phyloP scores from a whole-genome alignment of 2,329 filamentous ascomycete species.

The Exophiala phaeomuriformis region DNA sequence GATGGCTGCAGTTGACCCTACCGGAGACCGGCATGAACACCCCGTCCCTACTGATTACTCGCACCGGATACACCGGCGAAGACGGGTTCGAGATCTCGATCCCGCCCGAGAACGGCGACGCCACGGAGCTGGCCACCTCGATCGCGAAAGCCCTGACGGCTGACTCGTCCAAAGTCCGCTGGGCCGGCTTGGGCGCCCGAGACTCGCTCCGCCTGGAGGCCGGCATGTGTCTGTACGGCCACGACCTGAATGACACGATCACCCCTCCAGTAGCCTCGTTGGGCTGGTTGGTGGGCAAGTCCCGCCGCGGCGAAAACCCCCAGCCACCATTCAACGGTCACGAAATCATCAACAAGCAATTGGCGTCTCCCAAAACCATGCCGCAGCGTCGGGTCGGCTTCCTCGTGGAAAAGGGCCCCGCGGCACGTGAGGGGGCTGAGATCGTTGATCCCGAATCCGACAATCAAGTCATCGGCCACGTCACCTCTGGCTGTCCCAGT shows the following conservation, averaged over 20 bases:
- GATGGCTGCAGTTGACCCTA: slow-evolving; percentile 58
- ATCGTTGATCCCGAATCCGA: slow-evolving; percentile 56
- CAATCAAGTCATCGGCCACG: slow-evolving; percentile 59
- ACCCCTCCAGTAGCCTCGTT: slow-evolving; percentile 61
- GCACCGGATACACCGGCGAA: slow-evolving; percentile 94
- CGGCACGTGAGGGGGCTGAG: slow-evolving; percentile 80
- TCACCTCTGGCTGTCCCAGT: slow-evolving; percentile 87
- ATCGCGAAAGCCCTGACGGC: slow-evolving; percentile 65
- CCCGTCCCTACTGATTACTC: slow-evolving; percentile 63
- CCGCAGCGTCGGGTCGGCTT: slow-evolving; percentile 72
- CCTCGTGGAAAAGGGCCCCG: slow-evolving; percentile 68
- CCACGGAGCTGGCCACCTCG: slow-evolving; percentile 33
- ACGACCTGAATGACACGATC: slow-evolving; percentile 77
- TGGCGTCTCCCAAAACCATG: slow-evolving; percentile 54
- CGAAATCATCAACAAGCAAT: slow-evolving; percentile 66
- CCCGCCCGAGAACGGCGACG: slow-evolving; percentile 56
- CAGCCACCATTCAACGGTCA: slow-evolving; percentile 76
- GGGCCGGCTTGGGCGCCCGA: slow-evolving; percentile 82
- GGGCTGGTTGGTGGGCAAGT: slow-evolving; percentile 77
- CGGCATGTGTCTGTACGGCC: slow-evolving; percentile 99
- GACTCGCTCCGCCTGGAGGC: slow-evolving; percentile 92
- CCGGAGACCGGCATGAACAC: slow-evolving; percentile 45
- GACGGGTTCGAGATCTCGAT: slow-evolving; percentile 97
- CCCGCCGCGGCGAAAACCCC: slow-evolving; percentile 50
- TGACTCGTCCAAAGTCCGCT: slow-evolving; percentile 59